Evolutionary conservation across 768 basidiomycete species (phyloP).

Genomic region (Stropharia rugosoannulata): DNA sequence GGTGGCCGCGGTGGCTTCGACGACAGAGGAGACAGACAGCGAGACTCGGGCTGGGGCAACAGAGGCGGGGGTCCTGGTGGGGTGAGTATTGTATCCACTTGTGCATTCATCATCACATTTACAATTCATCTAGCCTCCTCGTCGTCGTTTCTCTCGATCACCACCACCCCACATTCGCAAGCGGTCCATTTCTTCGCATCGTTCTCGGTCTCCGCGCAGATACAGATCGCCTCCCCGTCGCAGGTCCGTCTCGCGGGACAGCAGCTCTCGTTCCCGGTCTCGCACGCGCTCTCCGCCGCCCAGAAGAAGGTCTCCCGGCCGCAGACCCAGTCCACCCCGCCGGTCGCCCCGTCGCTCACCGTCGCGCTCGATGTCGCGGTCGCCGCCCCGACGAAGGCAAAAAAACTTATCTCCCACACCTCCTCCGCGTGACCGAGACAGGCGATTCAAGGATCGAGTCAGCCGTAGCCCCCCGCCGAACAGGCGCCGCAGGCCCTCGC

Average conservation of each 20-base stretch:
- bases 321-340: constrained; percentile 22
- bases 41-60: constrained; percentile 70
- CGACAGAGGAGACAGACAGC: constrained; percentile 39
- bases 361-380: constrained; percentile 41
- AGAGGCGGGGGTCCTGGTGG: constrained; percentile 55
- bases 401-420: constrained; percentile 46
- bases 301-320: constrained; percentile 22
- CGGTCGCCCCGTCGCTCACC: constrained; percentile 37
- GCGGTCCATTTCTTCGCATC: constrained; percentile 28
- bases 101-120: background rate
- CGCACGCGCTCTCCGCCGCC: constrained; percentile 36
- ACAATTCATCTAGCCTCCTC: constrained; percentile 23
- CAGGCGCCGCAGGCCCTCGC: constrained; percentile 39
- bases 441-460: constrained; percentile 32
- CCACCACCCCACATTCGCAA: constrained; percentile 48
- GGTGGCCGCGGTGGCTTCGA: constrained; percentile 49
- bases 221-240: constrained; percentile 12
- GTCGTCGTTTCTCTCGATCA: constrained; percentile 47
- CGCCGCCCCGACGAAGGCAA: constrained; percentile 28
- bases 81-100: constrained; percentile 12
- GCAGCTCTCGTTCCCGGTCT: constrained; percentile 25
- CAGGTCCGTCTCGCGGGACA: constrained; percentile 22
- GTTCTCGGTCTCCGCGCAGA: constrained; percentile 32
- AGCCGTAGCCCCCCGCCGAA: constrained; percentile 55
- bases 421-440: constrained; percentile 42